These are phyloP conservation scores for Grammothele lineata DNA, from an alignment of 768 basidiomycete genomes.

Conservation along the genomic window DNA sequence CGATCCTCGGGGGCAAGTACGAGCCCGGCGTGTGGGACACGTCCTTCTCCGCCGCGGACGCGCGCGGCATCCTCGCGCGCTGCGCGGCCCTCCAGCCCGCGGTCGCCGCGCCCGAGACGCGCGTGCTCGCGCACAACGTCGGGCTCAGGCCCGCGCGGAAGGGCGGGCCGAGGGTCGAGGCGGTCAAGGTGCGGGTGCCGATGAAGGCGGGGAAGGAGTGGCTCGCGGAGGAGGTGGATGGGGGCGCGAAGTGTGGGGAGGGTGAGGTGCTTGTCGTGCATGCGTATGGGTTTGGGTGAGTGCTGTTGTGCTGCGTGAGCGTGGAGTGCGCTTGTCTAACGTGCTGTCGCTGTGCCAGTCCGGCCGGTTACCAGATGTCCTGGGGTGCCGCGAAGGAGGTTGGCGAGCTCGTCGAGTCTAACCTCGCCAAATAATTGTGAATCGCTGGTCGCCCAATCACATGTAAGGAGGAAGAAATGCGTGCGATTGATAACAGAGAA, in stretches of 20 bases:
- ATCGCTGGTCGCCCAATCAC: too few relatives aligned
- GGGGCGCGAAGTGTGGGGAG: slow-evolving; percentile 17
- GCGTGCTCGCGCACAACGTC: slow-evolving; percentile 50
- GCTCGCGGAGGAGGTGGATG: slow-evolving; percentile 15
- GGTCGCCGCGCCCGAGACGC: slow-evolving; percentile 33
- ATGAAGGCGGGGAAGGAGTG: slow-evolving; percentile 19
- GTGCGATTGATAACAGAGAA: too few relatives aligned
- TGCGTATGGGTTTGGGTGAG: slow-evolving; percentile 59
- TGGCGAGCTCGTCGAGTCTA: slow-evolving; percentile 13
- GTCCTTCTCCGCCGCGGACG: slow-evolving; percentile 38
- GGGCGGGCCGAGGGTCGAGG: slow-evolving; percentile 55
- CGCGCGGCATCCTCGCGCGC: slow-evolving; percentile 42
- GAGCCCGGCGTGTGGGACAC: slow-evolving; percentile 46
- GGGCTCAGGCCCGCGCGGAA: slow-evolving; percentile 53
- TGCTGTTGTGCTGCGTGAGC: neutral
- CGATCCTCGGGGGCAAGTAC: slow-evolving; percentile 55
- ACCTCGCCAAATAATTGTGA: too few relatives aligned
- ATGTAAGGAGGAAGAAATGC: too few relatives aligned
- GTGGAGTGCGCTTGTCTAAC: neutral
- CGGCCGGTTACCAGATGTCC: slow-evolving; percentile 26
- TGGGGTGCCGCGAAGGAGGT: slow-evolving; percentile 27
- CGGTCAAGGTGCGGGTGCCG: slow-evolving; percentile 37
- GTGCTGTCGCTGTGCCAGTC: slow-evolving; percentile 10
- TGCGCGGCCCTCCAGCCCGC: slow-evolving; percentile 37
- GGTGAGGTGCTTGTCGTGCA: slow-evolving; percentile 40